These are phyloP conservation scores for Eutrema japonicum DNA, from an alignment of 345 rosid genomes.

Conservation along the genomic window DNA sequence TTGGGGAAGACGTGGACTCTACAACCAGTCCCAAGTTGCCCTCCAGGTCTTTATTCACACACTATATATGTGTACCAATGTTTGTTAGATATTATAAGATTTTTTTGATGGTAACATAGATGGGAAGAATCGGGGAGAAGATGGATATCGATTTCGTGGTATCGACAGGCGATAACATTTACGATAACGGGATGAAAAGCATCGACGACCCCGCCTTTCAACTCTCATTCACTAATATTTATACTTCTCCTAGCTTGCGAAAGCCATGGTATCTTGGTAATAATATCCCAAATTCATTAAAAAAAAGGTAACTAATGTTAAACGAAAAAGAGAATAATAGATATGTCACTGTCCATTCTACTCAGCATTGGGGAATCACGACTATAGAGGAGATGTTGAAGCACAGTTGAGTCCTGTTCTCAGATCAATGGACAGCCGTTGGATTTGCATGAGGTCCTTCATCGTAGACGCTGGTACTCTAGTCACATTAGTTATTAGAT, in stretches of 20 bases:
- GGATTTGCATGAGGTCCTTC: slow-evolving; percentile 54
- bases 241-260: slow-evolving; percentile 51
- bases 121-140: slow-evolving; percentile 53
- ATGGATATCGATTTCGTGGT: slow-evolving; percentile 54
- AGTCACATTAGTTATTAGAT: not conserved
- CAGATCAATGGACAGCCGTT: slow-evolving; percentile 43
- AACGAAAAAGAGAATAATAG: not conserved
- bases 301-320: not conserved
- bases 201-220: slow-evolving; percentile 48
- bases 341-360: not conserved
- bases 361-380: slow-evolving; percentile 59
- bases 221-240: slow-evolving; percentile 46
- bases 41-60: slow-evolving; percentile 50
- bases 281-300: not conserved
- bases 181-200: slow-evolving; percentile 48
- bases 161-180: slow-evolving; percentile 58
- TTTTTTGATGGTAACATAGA: slow-evolving; percentile 35
- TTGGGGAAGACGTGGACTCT: slow-evolving; percentile 73
- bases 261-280: slow-evolving; percentile 56
- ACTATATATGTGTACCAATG: not conserved
- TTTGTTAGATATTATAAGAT: slow-evolving; percentile 7
- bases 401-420: slow-evolving; percentile 51
- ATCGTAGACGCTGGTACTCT: slow-evolving; percentile 45
- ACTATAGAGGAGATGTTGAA: slow-evolving; percentile 52
- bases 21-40: slow-evolving; percentile 67